These are phyloP conservation scores for Aegilops speltoides DNA, from an alignment of 176 grass and related monocot species.

Conservation along the genomic window DNA sequence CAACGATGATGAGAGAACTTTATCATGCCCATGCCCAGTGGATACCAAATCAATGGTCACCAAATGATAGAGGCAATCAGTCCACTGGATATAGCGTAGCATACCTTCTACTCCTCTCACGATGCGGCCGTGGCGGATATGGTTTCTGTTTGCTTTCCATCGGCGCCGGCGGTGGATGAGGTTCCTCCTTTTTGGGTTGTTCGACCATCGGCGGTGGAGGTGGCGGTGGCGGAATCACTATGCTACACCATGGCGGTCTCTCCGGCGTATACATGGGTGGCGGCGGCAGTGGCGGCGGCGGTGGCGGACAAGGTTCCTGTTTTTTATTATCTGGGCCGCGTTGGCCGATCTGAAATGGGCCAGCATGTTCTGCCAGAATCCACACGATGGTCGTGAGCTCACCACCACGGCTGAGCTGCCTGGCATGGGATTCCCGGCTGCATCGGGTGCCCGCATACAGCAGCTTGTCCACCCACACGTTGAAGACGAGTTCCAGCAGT, in stretches of 20 bases:
- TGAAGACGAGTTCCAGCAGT: neutral
- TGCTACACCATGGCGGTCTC: neutral
- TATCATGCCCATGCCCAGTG: no score
- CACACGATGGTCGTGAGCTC: slow-evolving; percentile 27
- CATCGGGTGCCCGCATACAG: neutral
- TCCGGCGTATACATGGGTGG: neutral
- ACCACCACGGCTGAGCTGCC: slow-evolving; percentile 24
- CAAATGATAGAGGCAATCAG: neutral
- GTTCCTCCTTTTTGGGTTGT: no score
- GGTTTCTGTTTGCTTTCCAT: no score
- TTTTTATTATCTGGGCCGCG: neutral
- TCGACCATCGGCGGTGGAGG: neutral
- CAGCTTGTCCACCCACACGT: slow-evolving; percentile 6
- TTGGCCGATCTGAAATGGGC: neutral
- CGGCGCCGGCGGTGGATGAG: no score
- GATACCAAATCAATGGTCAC: neutral
- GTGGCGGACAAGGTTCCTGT: neutral
- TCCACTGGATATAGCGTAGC: neutral
- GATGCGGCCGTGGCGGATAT: neutral
- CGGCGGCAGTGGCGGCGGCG: no score
- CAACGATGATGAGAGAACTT: no score
- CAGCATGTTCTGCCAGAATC: neutral
- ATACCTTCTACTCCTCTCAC: neutral
- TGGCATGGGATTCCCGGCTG: slow-evolving; percentile 17
- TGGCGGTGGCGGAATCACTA: neutral